Evolutionary conservation across 192 early-diverging fungal genomes (phyloP), one percentile per base, ranked within the genome.

Genomic region (Coemansia guatemalensis): DNA sequence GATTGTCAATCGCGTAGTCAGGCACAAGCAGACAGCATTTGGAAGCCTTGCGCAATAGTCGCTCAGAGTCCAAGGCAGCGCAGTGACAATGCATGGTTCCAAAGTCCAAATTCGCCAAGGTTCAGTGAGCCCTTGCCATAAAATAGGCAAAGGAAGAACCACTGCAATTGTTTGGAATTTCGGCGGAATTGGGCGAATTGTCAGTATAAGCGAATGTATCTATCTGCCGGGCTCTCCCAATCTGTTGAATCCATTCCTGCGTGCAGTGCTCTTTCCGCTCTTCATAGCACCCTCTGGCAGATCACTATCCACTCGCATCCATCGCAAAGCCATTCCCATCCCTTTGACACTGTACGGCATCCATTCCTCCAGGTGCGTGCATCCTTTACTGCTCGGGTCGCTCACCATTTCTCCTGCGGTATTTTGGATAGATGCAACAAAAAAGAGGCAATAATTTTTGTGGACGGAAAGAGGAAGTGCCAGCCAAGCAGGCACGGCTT

Each of bases 331-430:
- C 9, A 44, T 17, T 12, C 39, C 39, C 14, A 8, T 17, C 39
- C 29, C 39, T 44, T 44, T 3, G 30, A 30, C 21, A 25, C 35
- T 21, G 52, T 54, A 22, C 9, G 24, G 48, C 18, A 66, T 66
- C 64, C 64, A 66, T 58, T 50, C 48, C 17, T 17, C 39, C n/a
- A 2, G 3, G 18, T 47, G 12, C 17, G 14, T 44, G 39, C 39
- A 44, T 44, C 39, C 14, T 2, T 44, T 44, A 3, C 39, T 44
- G 39, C 39, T 44, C 14, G 39, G 39, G 9, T 44, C 39, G 39
- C 39, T 44, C 39, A 44, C 39, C 39, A 44, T 44, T 44, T 44
- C 12, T 44, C 39, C 39, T 44, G 39, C 12, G 39, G 39, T 44
- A 44, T 44, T 44, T 14, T 44, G 8, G 39, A 44, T 44, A 44